These are phyloP conservation scores for Corynascus novoguineensis DNA, from an alignment of 495 filamentous ascomycete species.

Conservation along the genomic window DNA sequence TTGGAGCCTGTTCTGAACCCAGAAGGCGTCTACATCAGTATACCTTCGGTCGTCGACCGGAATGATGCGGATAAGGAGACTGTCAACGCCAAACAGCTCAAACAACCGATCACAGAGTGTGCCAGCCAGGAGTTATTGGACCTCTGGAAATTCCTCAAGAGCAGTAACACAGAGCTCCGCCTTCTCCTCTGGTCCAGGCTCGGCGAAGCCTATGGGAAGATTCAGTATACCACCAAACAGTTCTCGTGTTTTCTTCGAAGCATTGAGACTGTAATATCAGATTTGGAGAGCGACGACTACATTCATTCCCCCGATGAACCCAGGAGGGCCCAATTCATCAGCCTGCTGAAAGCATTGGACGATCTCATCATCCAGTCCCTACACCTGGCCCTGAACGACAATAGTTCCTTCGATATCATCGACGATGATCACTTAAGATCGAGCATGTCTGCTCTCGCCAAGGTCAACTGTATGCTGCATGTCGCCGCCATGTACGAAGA, in stretches of 20 bases:
- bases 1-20: slow-evolving; percentile 88
- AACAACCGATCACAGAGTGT: slow-evolving; percentile 38
- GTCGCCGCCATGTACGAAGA: slow-evolving; percentile 76
- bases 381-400: slow-evolving; percentile 57
- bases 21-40: slow-evolving; percentile 46
- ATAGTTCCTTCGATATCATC: slow-evolving; percentile 74
- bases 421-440: slow-evolving; percentile 68
- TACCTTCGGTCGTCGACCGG: slow-evolving; percentile 9
- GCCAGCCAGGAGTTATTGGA: slow-evolving; percentile 54
- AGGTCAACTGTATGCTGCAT: slow-evolving; percentile 66
- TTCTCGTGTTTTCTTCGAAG: slow-evolving; percentile 79
- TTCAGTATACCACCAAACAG: slow-evolving; percentile 78
- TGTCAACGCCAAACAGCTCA: slow-evolving; percentile 19
- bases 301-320: slow-evolving; percentile 53
- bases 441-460: slow-evolving; percentile 61
- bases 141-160: slow-evolving; percentile 76
- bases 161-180: slow-evolving; percentile 71
- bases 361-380: slow-evolving; percentile 64
- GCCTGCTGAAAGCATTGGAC: slow-evolving; percentile 71
- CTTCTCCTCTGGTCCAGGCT: slow-evolving; percentile 84
- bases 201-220: slow-evolving; percentile 75
- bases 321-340: slow-evolving; percentile 61
- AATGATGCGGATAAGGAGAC: slow-evolving; percentile 12
- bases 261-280: slow-evolving; percentile 71
- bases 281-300: slow-evolving; percentile 62